Evolutionary conservation across 345 rosid genomes (phyloP).

Genomic region (Eucalyptus erythrocorys): DNA sequence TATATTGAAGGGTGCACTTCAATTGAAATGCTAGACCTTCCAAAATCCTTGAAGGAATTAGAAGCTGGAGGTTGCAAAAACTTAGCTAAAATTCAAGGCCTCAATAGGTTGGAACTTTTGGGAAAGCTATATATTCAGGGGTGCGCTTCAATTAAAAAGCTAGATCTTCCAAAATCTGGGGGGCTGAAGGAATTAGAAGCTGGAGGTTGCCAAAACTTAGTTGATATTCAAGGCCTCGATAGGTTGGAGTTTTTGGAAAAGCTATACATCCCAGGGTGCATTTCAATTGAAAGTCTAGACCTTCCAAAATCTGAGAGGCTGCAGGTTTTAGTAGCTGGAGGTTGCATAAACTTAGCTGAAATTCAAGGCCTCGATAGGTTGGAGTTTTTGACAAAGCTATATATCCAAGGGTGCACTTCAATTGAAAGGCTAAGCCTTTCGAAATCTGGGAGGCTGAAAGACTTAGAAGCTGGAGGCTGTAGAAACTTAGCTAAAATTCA

Average conservation of each 20-base stretch:
- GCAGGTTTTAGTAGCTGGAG: accelerated
- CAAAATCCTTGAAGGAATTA: neutral
- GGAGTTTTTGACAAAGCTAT: accelerated
- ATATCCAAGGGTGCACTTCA: too few relatives aligned
- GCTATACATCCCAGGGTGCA: accelerated
- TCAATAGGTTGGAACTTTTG: accelerated
- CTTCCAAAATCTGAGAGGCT: accelerated
- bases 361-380: too few relatives aligned
- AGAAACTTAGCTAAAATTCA: too few relatives aligned
- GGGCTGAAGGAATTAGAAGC: accelerated
- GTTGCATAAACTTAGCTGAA: accelerated
- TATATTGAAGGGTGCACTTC: neutral
- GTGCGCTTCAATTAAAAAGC: too few relatives aligned
- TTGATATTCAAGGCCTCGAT: accelerated
- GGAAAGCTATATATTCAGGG: too few relatives aligned
- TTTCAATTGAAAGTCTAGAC: accelerated
- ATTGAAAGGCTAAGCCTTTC: accelerated
- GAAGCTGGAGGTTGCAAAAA: accelerated
- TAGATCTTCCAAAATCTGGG: too few relatives aligned
- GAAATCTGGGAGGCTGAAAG: accelerated
- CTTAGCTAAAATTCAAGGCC: accelerated
- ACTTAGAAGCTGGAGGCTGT: too few relatives aligned
- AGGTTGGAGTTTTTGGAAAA: accelerated
- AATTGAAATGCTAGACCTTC: accelerated
- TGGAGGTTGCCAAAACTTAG: too few relatives aligned